Conservation (phyloP, 1,284 basidiomycete species). For the Mrakiaceae sp. region DNA sequence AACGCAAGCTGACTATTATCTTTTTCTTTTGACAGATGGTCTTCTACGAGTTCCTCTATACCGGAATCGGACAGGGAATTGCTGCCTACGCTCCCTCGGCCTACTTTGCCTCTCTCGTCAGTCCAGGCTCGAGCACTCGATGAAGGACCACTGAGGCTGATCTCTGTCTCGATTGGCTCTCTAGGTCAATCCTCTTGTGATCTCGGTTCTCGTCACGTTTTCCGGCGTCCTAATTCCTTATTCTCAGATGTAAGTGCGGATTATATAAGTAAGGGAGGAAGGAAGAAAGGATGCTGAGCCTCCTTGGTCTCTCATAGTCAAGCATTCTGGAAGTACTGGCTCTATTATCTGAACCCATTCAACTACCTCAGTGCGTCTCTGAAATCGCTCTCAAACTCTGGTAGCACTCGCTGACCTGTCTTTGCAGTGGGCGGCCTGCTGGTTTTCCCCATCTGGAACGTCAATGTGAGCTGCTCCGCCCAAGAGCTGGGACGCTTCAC, state of each 20-base stretch:
- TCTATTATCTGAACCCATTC: conserved; percentile 23
- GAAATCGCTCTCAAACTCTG: too few relatives aligned
- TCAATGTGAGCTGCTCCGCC: conserved; percentile 24
- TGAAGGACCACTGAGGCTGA: too few relatives aligned
- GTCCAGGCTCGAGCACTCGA: neutral
- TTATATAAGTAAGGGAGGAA: too few relatives aligned
- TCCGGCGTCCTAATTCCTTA: conserved; percentile 19
- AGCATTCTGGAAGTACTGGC: conserved; percentile 21
- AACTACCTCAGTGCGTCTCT: conserved; percentile 21
- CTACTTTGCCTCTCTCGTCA: neutral
- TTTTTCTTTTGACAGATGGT: conserved; percentile 12
- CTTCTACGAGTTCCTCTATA: conserved; percentile 34
- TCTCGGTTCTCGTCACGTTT: conserved; percentile 11
- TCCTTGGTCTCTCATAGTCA: conserved; percentile 8
- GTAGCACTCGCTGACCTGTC: too few relatives aligned
- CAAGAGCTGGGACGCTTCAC: conserved; percentile 28
- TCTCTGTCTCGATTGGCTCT: neutral
- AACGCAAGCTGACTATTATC: too few relatives aligned
- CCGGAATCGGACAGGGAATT: conserved; percentile 27
- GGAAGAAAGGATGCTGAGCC: too few relatives aligned
- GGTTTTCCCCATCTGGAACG: conserved; percentile 24
- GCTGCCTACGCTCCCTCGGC: conserved; percentile 18
- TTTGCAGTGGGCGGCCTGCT: conserved; percentile 23
- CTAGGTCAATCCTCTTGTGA: neutral
- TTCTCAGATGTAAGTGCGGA: neutral